Evolutionary conservation across 139 green algal genomes (phyloP).

Genomic region (Nannochloris sp.): DNA sequence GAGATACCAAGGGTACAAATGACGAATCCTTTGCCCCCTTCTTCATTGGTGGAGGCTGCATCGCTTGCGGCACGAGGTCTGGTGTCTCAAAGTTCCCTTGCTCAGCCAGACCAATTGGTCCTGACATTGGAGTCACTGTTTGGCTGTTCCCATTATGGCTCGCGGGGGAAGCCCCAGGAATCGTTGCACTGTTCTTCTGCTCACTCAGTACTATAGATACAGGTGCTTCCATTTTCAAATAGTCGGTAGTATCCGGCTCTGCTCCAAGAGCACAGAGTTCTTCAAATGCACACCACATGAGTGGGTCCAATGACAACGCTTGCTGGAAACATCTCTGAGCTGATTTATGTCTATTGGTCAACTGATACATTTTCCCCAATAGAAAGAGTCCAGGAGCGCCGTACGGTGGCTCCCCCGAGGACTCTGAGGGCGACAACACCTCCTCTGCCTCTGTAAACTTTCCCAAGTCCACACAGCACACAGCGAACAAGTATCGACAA

Average conservation of each 20-base stretch:
- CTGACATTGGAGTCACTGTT: neutral
- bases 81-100: constrained; percentile 31
- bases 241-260: constrained; percentile 28
- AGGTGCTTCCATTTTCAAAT: neutral
- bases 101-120: constrained; percentile 1
- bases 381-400: constrained; percentile 78
- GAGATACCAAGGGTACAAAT: neutral
- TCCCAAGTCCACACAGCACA: constrained; percentile 66
- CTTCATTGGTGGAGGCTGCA: constrained; percentile 17
- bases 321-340: constrained; percentile 54
- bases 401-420: constrained; percentile 54
- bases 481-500: constrained; percentile 76
- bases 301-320: constrained; percentile 59
- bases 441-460: constrained; percentile 73
- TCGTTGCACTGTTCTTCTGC: too few relatives aligned
- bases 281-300: constrained; percentile 86
- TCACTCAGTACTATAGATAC: too few relatives aligned
- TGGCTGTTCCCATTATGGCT: neutral
- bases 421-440: constrained; percentile 44
- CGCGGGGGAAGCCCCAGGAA: too few relatives aligned
- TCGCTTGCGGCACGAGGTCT: constrained; percentile 4
- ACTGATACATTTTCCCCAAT: constrained; percentile 60
- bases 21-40: neutral
- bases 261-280: constrained; percentile 82
- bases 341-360: constrained; percentile 40